Evolutionary conservation across 306 rosid genomes (phyloP).

Genomic region (Erythrophleum fordii): DNA sequence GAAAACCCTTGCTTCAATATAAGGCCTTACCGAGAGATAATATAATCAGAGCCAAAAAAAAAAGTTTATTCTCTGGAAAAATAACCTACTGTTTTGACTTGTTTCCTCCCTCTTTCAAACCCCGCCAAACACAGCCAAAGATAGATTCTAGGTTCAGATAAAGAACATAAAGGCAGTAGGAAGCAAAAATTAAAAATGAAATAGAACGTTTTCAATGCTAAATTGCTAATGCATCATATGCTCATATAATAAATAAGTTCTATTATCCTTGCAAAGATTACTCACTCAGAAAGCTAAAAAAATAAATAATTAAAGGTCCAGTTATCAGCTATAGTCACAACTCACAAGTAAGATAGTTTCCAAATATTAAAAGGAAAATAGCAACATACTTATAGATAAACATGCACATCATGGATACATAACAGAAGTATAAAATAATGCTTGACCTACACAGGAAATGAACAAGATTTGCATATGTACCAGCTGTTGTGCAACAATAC

Average conservation of each 20-base stretch:
- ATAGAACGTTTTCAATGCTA: not conserved
- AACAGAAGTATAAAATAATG: conserved; percentile 25
- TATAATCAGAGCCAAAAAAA: not conserved
- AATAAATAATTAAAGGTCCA: not conserved
- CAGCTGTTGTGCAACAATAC: conserved; percentile 88
- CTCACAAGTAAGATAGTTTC: conserved; percentile 25
- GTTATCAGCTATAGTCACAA: too few species aligned
- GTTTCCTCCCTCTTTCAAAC: not conserved
- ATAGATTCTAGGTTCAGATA: not conserved
- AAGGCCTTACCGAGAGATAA: not conserved
- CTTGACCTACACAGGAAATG: conserved; percentile 24
- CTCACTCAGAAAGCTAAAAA: not conserved
- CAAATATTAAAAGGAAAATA: conserved; percentile 9
- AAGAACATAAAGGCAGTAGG: not conserved
- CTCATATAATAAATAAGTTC: not conserved
- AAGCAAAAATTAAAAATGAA: not conserved
- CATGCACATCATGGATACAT: not conserved
- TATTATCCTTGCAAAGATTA: conserved; percentile 7
- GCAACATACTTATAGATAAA: conserved; percentile 20
- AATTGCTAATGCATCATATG: not conserved
- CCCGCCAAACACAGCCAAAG: not conserved
- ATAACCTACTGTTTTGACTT: not conserved
- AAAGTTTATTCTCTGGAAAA: not conserved
- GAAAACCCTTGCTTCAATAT: too few species aligned
- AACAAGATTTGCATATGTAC: conserved; percentile 56